These are phyloP conservation scores for Pseudopyricularia javanii DNA, from an alignment of 2,329 filamentous ascomycete species.

Conservation along the genomic window DNA sequence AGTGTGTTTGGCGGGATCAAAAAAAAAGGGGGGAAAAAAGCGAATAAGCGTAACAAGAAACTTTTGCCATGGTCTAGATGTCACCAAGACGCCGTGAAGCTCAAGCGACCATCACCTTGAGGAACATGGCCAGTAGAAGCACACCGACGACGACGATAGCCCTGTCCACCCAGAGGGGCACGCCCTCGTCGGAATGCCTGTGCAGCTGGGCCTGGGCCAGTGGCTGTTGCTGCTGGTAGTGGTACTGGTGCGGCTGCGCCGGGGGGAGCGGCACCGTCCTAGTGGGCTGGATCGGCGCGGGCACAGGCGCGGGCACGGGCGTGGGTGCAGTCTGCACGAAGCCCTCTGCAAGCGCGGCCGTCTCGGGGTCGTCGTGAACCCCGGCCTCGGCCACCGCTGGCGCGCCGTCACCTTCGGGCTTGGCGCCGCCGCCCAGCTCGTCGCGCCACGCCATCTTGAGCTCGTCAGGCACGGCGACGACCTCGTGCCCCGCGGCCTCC, in stretches of 20 bases:
- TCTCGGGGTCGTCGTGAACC: constrained; percentile 23
- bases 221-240: constrained; percentile 5
- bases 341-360: constrained; percentile 41
- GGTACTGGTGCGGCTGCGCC: constrained; percentile 4
- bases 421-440: constrained; percentile 53
- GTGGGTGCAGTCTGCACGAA: constrained; percentile 32
- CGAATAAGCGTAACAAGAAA: background rate
- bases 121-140: constrained; percentile 57
- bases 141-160: constrained; percentile 64
- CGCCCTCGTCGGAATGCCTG: constrained; percentile 27
- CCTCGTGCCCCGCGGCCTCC: constrained; percentile 21
- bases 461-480: constrained; percentile 40
- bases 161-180: constrained; percentile 69
- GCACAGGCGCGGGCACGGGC: too few species aligned
- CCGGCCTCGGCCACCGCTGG: background rate
- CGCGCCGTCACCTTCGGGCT: constrained; percentile 14
- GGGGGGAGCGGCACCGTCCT: constrained; percentile 18
- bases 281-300: constrained; percentile 17
- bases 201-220: constrained; percentile 7
- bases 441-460: constrained; percentile 61
- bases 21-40: too few species aligned
- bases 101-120: constrained; percentile 23
- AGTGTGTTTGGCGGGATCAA: too few species aligned
- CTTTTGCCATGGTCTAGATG: too few species aligned
- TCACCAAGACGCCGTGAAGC: background rate